Conservation (phyloP, 2,329 filamentous ascomycete species). For the Mycogone perniciosa region DNA sequence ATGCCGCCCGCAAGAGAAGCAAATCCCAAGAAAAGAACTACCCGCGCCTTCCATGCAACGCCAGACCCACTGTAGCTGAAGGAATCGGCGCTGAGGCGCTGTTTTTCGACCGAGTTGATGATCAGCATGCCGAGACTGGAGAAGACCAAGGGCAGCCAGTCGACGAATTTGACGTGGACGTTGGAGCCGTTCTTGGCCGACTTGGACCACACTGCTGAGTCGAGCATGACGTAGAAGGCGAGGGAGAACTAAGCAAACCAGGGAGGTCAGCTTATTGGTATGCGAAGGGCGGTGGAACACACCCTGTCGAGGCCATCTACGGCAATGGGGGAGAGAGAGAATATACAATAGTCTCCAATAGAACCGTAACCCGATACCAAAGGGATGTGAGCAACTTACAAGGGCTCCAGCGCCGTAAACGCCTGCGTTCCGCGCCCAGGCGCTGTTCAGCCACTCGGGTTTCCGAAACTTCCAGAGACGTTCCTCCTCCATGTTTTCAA, state of each 20-base stretch:
- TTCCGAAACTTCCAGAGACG: slow-evolving; percentile 61
- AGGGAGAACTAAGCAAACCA: slow-evolving; percentile 51
- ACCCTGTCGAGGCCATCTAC: not conserved
- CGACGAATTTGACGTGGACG: slow-evolving; percentile 58
- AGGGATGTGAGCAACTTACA: slow-evolving; percentile 36
- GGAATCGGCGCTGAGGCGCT: slow-evolving; percentile 55
- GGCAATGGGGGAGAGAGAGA: not conserved
- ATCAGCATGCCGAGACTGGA: slow-evolving; percentile 62
- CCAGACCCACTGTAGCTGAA: slow-evolving; percentile 57
- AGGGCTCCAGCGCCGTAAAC: slow-evolving; percentile 58
- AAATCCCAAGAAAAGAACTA: slow-evolving; percentile 62
- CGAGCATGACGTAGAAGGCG: slow-evolving; percentile 63
- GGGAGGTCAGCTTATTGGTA: not conserved
- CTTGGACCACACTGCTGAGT: slow-evolving; percentile 61
- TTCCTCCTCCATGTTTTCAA: slow-evolving; percentile 51
- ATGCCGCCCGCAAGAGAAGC: slow-evolving; percentile 60
- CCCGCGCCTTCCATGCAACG: slow-evolving; percentile 62
- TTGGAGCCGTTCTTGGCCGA: slow-evolving; percentile 52
- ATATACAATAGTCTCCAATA: not conserved
- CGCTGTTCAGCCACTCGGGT: slow-evolving; percentile 62
- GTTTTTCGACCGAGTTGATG: slow-evolving; percentile 64
- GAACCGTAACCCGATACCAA: not conserved
- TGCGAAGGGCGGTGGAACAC: not conserved
- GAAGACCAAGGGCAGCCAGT: slow-evolving; percentile 65
- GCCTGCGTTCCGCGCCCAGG: slow-evolving; percentile 56